Conservation (phyloP, 495 filamentous ascomycete genomes). For the Hypoxylon perforatum region DNA sequence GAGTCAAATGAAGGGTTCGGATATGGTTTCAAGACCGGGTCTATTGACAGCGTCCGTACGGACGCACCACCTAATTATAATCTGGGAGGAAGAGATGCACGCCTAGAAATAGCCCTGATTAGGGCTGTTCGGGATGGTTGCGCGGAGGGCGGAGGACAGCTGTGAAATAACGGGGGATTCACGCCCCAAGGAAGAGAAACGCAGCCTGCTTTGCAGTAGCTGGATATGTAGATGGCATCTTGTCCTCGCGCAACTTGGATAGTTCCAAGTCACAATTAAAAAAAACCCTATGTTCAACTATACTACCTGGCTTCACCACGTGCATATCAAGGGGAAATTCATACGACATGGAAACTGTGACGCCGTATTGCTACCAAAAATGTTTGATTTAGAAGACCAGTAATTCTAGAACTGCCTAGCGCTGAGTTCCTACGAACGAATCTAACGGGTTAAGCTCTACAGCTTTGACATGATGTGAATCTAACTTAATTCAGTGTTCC, state of each 20-base stretch:
- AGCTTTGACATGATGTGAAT: constrained; percentile 10
- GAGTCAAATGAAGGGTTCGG: constrained; percentile 22
- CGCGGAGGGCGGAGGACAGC: not conserved
- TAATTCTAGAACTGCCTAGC: no score
- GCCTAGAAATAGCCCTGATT: constrained; percentile 11
- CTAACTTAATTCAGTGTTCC: constrained; percentile 2
- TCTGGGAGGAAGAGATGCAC: constrained; percentile 19
- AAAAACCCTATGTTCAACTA: constrained; percentile 19
- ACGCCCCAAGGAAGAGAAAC: not conserved
- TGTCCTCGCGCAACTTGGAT: constrained; percentile 14
- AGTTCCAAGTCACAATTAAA: constrained; percentile 23
- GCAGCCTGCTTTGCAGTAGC: not conserved
- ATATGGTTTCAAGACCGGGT: constrained; percentile 27
- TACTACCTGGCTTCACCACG: no score
- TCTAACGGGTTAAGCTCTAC: not conserved
- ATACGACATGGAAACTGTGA: no score
- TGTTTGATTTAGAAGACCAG: no score
- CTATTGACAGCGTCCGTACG: constrained; percentile 17
- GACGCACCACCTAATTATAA: constrained; percentile 38
- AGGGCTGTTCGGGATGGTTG: not conserved
- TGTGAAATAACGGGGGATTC: constrained; percentile 23
- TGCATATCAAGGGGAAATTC: no score
- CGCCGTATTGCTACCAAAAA: no score
- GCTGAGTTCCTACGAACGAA: no score
- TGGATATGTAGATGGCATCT: constrained; percentile 26